Conservation (phyloP, 2,329 filamentous ascomycete genomes). For the Ophioceras dolichostomum region DNA sequence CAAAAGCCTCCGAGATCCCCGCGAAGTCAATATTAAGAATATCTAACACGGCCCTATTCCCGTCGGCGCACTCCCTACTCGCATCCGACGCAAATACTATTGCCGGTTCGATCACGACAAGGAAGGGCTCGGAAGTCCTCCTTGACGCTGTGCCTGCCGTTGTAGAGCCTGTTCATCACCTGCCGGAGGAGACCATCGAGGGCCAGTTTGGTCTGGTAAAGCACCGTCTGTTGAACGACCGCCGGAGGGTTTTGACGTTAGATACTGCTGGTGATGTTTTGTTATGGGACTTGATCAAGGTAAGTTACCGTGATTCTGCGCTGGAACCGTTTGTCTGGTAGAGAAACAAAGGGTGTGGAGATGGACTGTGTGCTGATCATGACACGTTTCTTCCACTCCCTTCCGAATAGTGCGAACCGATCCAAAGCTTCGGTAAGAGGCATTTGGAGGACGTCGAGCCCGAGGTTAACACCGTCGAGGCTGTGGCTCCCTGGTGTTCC, state of each 20-base stretch:
- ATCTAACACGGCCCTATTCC: constrained; percentile 73
- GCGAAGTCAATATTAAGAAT: constrained; percentile 68
- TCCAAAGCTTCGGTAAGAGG: constrained; percentile 86
- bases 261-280: constrained; percentile 93
- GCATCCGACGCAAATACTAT: constrained; percentile 23
- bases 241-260: constrained; percentile 75
- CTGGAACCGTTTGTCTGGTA: no score
- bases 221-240: constrained; percentile 81
- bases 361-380: no score
- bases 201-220: constrained; percentile 94
- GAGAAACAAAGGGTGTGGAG: no score
- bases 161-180: constrained; percentile 51
- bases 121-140: constrained; percentile 46
- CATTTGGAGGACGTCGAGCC: constrained; percentile 87
- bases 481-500: constrained; percentile 90
- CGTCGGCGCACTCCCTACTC: constrained; percentile 36
- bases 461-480: constrained; percentile 76
- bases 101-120: constrained; percentile 23
- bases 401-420: constrained; percentile 65
- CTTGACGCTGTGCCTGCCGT: constrained; percentile 32
- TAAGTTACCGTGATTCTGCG: no score
- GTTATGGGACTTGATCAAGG: constrained; percentile 85
- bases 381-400: no score
- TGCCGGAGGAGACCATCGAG: constrained; percentile 74
- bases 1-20: constrained; percentile 54